Conservation (phyloP, 2,329 filamentous ascomycete species). For the Cladosporium austrohemisphaericum region DNA sequence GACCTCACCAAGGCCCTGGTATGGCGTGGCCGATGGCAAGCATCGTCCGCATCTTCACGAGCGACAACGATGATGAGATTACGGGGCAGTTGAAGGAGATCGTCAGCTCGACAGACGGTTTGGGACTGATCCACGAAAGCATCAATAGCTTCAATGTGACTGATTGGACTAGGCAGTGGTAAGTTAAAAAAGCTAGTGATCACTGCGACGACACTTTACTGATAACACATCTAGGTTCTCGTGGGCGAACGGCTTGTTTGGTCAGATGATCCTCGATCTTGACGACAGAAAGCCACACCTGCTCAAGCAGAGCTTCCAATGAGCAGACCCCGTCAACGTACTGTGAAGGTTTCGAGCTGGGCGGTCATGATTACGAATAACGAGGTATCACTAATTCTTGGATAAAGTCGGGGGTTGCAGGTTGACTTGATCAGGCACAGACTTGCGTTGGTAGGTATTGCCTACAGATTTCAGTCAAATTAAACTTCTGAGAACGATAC, state of each 20-base stretch:
- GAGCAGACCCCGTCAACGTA: too few relatives aligned
- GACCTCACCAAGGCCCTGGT: constrained; percentile 46
- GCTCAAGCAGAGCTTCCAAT: constrained; percentile 42
- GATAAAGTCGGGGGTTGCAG: too few relatives aligned
- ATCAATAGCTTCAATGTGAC: constrained; percentile 46
- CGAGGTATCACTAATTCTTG: too few relatives aligned
- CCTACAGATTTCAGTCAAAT: too few relatives aligned
- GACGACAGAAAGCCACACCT: constrained; percentile 43
- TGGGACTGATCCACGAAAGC: constrained; percentile 52
- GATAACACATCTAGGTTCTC: constrained; percentile 38
- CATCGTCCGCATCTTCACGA: constrained; percentile 51
- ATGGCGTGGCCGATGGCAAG: constrained; percentile 51
- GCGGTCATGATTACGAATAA: too few relatives aligned
- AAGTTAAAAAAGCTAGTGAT: constrained; percentile 12
- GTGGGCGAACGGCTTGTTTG: constrained; percentile 52
- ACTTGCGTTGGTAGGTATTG: too few relatives aligned
- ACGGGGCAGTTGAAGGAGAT: constrained; percentile 42
- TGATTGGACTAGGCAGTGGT: constrained; percentile 50
- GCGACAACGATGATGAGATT: constrained; percentile 46
- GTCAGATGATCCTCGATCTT: constrained; percentile 48
- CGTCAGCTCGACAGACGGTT: constrained; percentile 45
- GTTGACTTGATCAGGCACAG: too few relatives aligned
- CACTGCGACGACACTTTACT: not conserved
- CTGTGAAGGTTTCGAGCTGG: too few relatives aligned
- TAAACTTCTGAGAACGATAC: too few relatives aligned